phyloP scores from a whole-genome alignment of 1,139 yeast species.

The Candida sp. region DNA sequence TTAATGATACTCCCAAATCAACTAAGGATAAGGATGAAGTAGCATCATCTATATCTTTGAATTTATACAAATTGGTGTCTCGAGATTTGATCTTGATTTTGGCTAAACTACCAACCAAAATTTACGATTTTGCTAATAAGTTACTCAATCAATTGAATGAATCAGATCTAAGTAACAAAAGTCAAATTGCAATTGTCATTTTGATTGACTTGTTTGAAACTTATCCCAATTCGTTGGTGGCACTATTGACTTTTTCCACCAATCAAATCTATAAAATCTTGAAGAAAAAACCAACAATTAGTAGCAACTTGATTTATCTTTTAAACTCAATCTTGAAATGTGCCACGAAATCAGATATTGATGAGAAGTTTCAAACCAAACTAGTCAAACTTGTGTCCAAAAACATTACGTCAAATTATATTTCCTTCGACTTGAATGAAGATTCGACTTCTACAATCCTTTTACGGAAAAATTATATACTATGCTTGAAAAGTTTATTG shows the following conservation, averaged over 20 bases:
- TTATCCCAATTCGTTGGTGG: constrained; percentile 35
- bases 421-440: constrained; percentile 16
- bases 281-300: constrained; percentile 30
- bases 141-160: constrained; percentile 26
- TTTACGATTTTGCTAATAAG: constrained; percentile 37
- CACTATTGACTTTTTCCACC: constrained; percentile 34
- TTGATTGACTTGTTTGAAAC: constrained; percentile 38
- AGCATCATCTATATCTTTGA: constrained; percentile 14
- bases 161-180: constrained; percentile 16
- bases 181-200: constrained; percentile 24
- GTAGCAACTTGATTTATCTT: constrained; percentile 28
- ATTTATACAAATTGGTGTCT: constrained; percentile 29
- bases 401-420: constrained; percentile 15
- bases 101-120: constrained; percentile 29
- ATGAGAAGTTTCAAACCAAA: constrained; percentile 39
- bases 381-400: constrained; percentile 31
- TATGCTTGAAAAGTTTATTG: constrained; percentile 30
- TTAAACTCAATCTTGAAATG: constrained; percentile 32
- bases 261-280: constrained; percentile 37
- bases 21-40: constrained; percentile 8
- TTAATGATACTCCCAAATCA: constrained; percentile 10
- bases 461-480: constrained; percentile 30
- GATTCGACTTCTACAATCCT: constrained; percentile 17
- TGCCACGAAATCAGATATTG: constrained; percentile 37
- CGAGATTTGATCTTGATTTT: constrained; percentile 26